Base-by-base conservation (phyloP, 768 basidiomycete species). In the Steccherinum ochraceum region DNA sequence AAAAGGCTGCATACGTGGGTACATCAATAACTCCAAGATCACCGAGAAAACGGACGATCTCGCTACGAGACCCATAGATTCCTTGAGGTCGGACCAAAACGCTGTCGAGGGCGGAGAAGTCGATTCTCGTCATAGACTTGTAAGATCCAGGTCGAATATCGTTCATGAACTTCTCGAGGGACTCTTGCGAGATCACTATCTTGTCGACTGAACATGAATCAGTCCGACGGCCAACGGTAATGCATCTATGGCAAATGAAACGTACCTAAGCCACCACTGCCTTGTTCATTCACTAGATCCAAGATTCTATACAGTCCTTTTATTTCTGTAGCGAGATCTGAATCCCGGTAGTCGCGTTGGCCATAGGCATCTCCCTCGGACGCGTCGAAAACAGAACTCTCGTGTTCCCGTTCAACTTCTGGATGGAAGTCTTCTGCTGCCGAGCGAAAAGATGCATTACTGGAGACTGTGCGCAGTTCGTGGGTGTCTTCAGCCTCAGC, bases 121-220 rank as follows among this genome's bases (percentile, higher is more conserved):
- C 71, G 52, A 84, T 77, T 53, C 72, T 77, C 1, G 77, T 81
- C 46, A 81, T 65, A 0, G 78, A 77, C 1, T 56, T 53, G 56
- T 80, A 83, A 3, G 83, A 73, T 1, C 77, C 74, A 0, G 82
- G 78, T 39, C 58, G 68, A 10, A 81, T 45, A n/a, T 57, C 58
- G 46, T 82, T 77, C 56, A 79, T 71, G 46, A 83, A 73, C 2
- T 65, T 54, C 51, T 67, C 64, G 12, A 84, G 64, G 2, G 78
- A 75, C 2, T 71, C 64, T 58, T 81, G 78, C 1, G 69, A 68
- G 23, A 84, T 84, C 61, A 84, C 76, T 25, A 84, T 73, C 58
- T 84, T 84, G 56, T 82, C 80, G 39, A 81, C 81, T 81, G 52
- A 7, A 16, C 16, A 16, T 35, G 16, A 16, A 35, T 35, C 16